Base-by-base conservation (phyloP, 306 rosid species). In the Dalbergia cochinchinensis region DNA sequence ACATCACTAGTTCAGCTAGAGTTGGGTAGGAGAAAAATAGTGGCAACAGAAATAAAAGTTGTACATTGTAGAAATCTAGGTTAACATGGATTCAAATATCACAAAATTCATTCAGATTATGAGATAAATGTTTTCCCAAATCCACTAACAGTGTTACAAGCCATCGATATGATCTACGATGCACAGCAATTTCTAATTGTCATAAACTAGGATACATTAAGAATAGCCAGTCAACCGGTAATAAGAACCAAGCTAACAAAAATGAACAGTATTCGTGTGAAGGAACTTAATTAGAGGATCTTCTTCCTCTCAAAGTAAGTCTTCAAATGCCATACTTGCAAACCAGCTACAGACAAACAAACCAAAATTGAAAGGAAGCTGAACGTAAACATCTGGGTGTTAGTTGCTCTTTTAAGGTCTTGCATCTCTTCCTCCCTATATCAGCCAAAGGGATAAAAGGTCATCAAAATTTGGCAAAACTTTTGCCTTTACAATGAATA, bases 261-360 rank as follows among this genome's bases (percentile, higher is more conserved):
- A 71, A 50, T 50, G 54, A 59, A 35, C 16, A 60, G 45, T 73
- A 41, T 15, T 12, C 5, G 59, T 7, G 57, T 22, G 48, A 62
- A 50, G 44, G 55, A 60, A 69, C 67, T 86, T 81, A 20, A 20
- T 20, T 20, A 91, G 47, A 93, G 88, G 74, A 93, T 83, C 87
- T 93, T 92, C 90, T 91, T 94, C 88, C 89, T 88, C 86, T 86
- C 91, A 77, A 94, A 94, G 88, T 87, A 94, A 51, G 85, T 19
- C 90, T 91, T 94, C 86, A 94, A 86, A 91, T 94, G 94, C 98
- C 94, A 92, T 42, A 90, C 61, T 54, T 94, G 98, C 86, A 92
- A 74, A 74, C 97, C 87, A 41, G 94, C 92, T 33, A 94, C 98
- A 11, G 98, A 87, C 77, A 92, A 47, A 90, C 98, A 92, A 64